Evolutionary conservation across 2,329 filamentous ascomycete species (phyloP).

Genomic region (Incumbomyces lentus): DNA sequence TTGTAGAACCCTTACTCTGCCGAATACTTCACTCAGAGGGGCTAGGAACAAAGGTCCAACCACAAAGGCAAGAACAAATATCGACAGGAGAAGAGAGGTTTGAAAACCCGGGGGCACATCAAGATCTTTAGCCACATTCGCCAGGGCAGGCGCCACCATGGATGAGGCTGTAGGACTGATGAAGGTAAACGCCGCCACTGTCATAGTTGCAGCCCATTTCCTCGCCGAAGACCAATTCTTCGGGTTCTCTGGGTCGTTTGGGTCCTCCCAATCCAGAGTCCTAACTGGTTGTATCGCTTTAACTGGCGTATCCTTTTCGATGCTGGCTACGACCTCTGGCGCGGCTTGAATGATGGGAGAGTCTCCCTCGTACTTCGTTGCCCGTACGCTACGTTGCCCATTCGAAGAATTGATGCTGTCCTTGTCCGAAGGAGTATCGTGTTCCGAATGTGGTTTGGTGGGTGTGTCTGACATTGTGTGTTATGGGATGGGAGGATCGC

Average conservation of each 20-base stretch:
- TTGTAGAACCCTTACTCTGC: slow-evolving; percentile 56
- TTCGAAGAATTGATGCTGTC: no score
- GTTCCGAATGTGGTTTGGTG: no score
- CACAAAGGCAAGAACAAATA: slow-evolving; percentile 47
- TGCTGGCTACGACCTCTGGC: no score
- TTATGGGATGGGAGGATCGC: no score
- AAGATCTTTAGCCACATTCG: slow-evolving; percentile 52
- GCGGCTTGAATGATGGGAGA: no score
- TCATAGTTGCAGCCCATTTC: slow-evolving; percentile 81
- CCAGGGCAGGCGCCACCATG: slow-evolving; percentile 68
- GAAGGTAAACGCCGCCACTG: slow-evolving; percentile 59
- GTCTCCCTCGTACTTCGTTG: no score
- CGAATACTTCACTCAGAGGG: slow-evolving; percentile 65
- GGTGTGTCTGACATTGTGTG: no score
- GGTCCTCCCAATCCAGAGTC: slow-evolving; percentile 37
- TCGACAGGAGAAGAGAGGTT: slow-evolving; percentile 60
- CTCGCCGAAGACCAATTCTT: slow-evolving; percentile 73
- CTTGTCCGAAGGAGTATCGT: no score
- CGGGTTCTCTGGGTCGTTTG: slow-evolving; percentile 45
- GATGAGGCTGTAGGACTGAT: slow-evolving; percentile 61
- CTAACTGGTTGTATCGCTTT: no score
- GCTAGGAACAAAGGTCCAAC: slow-evolving; percentile 66
- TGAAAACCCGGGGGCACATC: slow-evolving; percentile 61
- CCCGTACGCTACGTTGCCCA: no score
- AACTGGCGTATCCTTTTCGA: no score